Percentiles rank a stretch among this genome's conserved stretches.
Conservation (phyloP, 345 rosid species). For the Arabidopsis thaliana region DNA sequence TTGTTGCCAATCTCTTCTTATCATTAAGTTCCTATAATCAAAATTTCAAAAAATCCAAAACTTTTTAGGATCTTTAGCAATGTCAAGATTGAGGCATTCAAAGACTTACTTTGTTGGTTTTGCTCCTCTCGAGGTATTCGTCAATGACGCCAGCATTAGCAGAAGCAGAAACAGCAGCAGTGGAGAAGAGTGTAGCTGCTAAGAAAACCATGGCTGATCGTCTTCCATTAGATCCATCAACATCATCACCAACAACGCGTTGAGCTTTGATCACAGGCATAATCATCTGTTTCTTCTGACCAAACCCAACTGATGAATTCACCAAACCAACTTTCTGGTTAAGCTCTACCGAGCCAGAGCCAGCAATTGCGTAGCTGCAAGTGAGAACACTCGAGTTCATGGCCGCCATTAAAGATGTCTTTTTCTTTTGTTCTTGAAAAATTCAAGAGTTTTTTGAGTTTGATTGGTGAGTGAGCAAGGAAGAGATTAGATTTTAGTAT, state of each 20-base stretch:
- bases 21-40: constrained; percentile 80
- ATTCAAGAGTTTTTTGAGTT: constrained; percentile 8
- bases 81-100: constrained; percentile 8
- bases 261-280: constrained; percentile 73
- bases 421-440: neutral
- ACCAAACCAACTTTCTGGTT: constrained; percentile 58
- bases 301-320: constrained; percentile 50
- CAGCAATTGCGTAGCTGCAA: constrained; percentile 75
- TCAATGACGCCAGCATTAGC: constrained; percentile 89
- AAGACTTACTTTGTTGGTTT: constrained; percentile 83
- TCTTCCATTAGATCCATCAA: constrained; percentile 57
- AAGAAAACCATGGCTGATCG: constrained; percentile 72
- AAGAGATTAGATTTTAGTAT: constrained; percentile 46
- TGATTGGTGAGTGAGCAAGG: constrained; percentile 47
- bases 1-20: constrained; percentile 94
- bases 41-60: neutral
- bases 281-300: constrained; percentile 50
- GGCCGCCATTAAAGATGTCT: constrained; percentile 60
- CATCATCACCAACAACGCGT: constrained; percentile 45
- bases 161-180: constrained; percentile 65
- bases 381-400: constrained; percentile 86
- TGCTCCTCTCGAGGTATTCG: constrained; percentile 96
- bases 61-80: constrained; percentile 5
- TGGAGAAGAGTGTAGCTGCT: constrained; percentile 75
- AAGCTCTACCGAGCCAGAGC: constrained; percentile 65